Evolutionary conservation across 2,329 filamentous ascomycete genomes (phyloP).

Genomic region (Diaporthe sp.): DNA sequence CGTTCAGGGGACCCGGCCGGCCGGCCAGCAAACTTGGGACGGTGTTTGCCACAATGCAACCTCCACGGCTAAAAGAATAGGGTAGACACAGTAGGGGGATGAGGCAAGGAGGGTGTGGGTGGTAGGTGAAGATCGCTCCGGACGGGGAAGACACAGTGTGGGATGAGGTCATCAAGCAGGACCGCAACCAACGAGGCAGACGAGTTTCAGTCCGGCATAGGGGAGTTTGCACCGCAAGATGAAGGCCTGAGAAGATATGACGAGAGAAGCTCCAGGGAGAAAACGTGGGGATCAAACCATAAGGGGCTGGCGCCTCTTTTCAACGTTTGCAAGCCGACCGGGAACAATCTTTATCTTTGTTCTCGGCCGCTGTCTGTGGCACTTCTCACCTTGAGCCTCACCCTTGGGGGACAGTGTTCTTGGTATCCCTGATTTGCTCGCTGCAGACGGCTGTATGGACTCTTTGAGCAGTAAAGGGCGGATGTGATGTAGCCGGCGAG

Average conservation of each 20-base stretch:
- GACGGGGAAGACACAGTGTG: constrained; percentile 5
- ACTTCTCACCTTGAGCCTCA: background rate
- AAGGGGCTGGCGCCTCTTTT: background rate
- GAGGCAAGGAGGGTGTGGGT: constrained; percentile 19
- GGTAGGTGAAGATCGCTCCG: constrained; percentile 12
- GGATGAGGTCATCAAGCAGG: constrained; percentile 40
- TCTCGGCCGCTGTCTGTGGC: background rate
- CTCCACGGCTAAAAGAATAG: background rate
- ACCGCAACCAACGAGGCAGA: constrained; percentile 1
- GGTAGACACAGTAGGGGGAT: background rate
- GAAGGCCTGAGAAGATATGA: background rate
- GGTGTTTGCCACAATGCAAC: constrained; percentile 37
- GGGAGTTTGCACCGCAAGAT: background rate
- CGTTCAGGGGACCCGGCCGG: background rate
- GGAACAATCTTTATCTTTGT: background rate
- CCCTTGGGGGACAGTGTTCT: background rate
- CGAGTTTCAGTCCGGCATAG: background rate
- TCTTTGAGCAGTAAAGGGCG: constrained; percentile 2
- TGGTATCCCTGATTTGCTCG: background rate
- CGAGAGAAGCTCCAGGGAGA: background rate
- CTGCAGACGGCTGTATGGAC: background rate
- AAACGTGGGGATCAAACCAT: background rate
- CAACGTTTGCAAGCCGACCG: background rate
- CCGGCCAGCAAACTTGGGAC: constrained; percentile 17
- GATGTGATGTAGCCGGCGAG: constrained; percentile 3